A percentile compares a stretch with the other conserved stretches of the same genome.
These are phyloP conservation scores for Metschnikowia koreensis DNA, from an alignment of 805 yeast species.

Conservation along the genomic window DNA sequence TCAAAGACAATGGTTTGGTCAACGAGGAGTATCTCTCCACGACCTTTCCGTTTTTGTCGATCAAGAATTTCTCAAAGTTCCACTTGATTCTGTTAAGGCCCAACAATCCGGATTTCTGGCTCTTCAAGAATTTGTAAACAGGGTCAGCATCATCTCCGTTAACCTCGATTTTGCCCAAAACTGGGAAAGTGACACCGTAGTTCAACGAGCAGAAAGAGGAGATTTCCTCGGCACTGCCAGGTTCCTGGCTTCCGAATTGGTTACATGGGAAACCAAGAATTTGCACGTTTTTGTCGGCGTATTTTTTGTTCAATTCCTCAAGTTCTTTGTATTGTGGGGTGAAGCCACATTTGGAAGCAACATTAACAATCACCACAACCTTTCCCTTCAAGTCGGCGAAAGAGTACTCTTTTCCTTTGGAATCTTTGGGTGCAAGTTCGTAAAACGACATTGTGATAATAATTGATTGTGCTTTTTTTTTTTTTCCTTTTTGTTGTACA, in stretches of 20 bases:
- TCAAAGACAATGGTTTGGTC: slow-evolving; percentile 40
- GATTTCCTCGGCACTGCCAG: slow-evolving; percentile 54
- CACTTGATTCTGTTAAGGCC: slow-evolving; percentile 44
- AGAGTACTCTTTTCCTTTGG: slow-evolving; percentile 56
- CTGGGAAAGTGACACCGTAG: slow-evolving; percentile 90
- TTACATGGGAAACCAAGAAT: slow-evolving; percentile 46
- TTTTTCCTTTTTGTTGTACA: background rate
- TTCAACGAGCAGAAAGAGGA: slow-evolving; percentile 70
- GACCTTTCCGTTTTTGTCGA: slow-evolving; percentile 41
- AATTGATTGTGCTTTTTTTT: background rate
- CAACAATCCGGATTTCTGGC: slow-evolving; percentile 47
- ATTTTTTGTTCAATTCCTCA: slow-evolving; percentile 42
- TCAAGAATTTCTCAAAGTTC: slow-evolving; percentile 46
- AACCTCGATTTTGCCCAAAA: slow-evolving; percentile 82
- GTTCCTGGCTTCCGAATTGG: slow-evolving; percentile 45
- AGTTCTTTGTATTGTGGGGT: slow-evolving; percentile 43
- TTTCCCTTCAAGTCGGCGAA: slow-evolving; percentile 68
- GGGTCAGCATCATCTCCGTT: slow-evolving; percentile 82
- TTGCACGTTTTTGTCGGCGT: slow-evolving; percentile 34
- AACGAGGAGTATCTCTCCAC: slow-evolving; percentile 64
- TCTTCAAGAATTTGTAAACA: slow-evolving; percentile 75
- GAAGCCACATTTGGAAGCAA: slow-evolving; percentile 70
- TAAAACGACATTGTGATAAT: slow-evolving; percentile 55
- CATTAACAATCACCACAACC: slow-evolving; percentile 80
- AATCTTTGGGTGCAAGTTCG: slow-evolving; percentile 63